Evolutionary conservation across 2,329 filamentous ascomycete genomes (phyloP), one percentile per base, ranked within the genome.

Genomic region (Calonectria fujianensis): DNA sequence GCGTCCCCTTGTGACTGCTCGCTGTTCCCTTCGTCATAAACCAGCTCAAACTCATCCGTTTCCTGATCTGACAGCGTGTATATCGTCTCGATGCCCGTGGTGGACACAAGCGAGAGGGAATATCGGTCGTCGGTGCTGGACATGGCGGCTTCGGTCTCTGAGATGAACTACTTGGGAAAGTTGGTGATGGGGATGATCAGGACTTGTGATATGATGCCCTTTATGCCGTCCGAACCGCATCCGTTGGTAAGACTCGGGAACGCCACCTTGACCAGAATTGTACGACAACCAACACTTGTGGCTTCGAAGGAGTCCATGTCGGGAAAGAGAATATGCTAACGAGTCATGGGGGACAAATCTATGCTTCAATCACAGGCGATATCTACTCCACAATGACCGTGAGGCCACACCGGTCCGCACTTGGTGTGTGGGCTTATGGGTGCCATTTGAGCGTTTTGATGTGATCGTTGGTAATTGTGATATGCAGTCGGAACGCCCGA

Each of bases 51-150:
- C 66, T 83, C 82, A 51, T 83, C 82, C 3, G 80, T 78, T 27
- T 80, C 80, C 61, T 81, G 79, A 32, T 83, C 82, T 9, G 78
- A 80, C 14, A 78, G 81, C 37, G 79, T 75, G 65, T 77, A 77
- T 67, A 78, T 69, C 13, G 77, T 78, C 64, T 80, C 80, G n/a
- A 77, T 68, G 48, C 76, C 82, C 24, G 75, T 72, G 52, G 80
- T 81, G 63, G 82, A 84, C n/a, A 80, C 70, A 50, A 83, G 69
- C 31, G 83, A 84, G 70, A 82, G 82, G 67, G 82, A 83, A 51
- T 69, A 74, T 39, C 79, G 75, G 64, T 81, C 77, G 69, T 78
- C 74, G 70, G 78, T 79, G 64, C 80, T 81, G 73, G 67, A 69
- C 79, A 81, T 81, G 41, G 70, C 77, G 66, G 41, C 20, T n/a